Evolutionary conservation across 1,139 yeast genomes (phyloP).

Genomic region (Zygotorulaspora mrakii): DNA sequence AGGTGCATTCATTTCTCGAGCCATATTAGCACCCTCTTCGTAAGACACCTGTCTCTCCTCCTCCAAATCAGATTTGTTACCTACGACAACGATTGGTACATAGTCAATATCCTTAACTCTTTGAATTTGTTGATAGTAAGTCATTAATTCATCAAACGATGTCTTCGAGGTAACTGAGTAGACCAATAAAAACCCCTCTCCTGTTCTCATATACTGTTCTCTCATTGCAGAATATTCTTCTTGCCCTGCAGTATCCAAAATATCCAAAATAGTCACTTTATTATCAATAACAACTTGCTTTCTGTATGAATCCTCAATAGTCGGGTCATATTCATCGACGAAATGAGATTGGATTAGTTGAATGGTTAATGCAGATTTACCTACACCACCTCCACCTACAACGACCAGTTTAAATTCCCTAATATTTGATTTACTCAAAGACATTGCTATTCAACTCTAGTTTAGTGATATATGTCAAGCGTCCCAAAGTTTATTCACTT

Average conservation of each 20-base stretch:
- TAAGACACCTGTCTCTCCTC: slow-evolving; percentile 77
- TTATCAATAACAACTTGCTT: slow-evolving; percentile 79
- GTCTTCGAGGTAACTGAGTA: slow-evolving; percentile 78
- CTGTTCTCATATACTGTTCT: slow-evolving; percentile 90
- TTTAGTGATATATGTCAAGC: no score
- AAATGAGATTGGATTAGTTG: slow-evolving; percentile 87
- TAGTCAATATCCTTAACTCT: slow-evolving; percentile 77
- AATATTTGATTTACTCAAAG: slow-evolving; percentile 29
- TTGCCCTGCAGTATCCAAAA: slow-evolving; percentile 96
- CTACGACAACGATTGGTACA: slow-evolving; percentile 72
- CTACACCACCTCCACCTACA: slow-evolving; percentile 98
- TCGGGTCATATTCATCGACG: slow-evolving; percentile 95
- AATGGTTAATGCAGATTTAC: slow-evolving; percentile 91
- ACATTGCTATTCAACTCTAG: no score
- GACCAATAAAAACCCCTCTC: slow-evolving; percentile 83
- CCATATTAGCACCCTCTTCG: slow-evolving; percentile 78
- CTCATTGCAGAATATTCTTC: slow-evolving; percentile 96
- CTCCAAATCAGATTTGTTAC: slow-evolving; percentile 76
- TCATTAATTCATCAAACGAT: slow-evolving; percentile 73
- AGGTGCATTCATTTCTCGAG: slow-evolving; percentile 68
- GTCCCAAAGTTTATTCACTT: no score
- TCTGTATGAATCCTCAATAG: slow-evolving; percentile 87
- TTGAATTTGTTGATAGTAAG: slow-evolving; percentile 77
- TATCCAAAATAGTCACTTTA: slow-evolving; percentile 73
- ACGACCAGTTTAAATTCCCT: slow-evolving; percentile 85